Base-by-base conservation (phyloP, 2,329 filamentous ascomycete genomes). In the Penicillium vulpinum region DNA sequence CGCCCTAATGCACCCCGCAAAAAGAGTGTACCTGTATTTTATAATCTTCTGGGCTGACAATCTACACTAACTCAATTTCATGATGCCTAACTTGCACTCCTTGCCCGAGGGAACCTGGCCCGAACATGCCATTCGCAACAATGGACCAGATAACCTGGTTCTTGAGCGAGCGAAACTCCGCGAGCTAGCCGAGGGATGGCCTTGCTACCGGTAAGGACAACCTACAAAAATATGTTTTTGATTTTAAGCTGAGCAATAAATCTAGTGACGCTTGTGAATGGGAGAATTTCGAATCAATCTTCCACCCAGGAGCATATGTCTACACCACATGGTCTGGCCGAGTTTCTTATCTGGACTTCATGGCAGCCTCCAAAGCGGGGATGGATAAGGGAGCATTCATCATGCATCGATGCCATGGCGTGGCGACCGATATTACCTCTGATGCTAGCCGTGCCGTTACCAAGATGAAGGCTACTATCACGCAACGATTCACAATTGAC, bases 351-450 rank as follows among this genome's bases (percentile, higher is more conserved):
- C 60, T 68, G 1, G 74, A 76, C 57, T 82, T 83, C 67, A 82
- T 83, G 62, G 60, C 69, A 21, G 75, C 79, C 47, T 84, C 81
- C 13, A 78, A 82, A 60, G 68, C 72, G 9, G 81, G 81, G 55
- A 82, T 83, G 68, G 71, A 77, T 24, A 72, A 73, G 10, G 81
- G 81, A 18, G 81, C 77, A 49, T 83, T 83, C 70, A 84, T 84
- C 70, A 81, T 83, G 80, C 82, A 85, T 67, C 81, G 81, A 56
- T 70, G 72, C 56, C 76, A 80, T 41, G 78, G 79, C 8, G 62
- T 67, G 2, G 78, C 72, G 1, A 78, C 72, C 0, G 77, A 81
- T 49, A 77, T 81, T 58, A 74, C 73, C 6, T 52, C 65, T 0
- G 70, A 73, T n/a, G 76, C 58, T 1, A 69, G 56, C 0, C 73